Base-by-base conservation (phyloP, 2,329 filamentous ascomycete species). In the Paradendryphiella salina region DNA sequence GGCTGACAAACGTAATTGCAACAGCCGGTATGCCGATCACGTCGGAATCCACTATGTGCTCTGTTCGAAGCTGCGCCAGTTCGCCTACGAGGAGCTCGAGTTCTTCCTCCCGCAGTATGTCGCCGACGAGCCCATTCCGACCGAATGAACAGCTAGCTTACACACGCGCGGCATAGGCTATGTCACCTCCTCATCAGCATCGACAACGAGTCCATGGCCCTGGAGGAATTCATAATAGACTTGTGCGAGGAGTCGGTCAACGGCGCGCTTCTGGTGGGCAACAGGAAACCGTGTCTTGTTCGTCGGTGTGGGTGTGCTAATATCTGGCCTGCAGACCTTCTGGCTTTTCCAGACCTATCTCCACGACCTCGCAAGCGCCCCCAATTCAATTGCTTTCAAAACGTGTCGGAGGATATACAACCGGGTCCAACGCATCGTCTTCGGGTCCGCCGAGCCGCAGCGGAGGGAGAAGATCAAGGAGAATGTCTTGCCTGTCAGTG, bases 261-360 rank as follows among this genome's bases (percentile, higher is more conserved):
- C 64, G 89, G 88, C 57, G 89, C 89, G 53, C 79, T 94, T 60
- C 78, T 94, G 78, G 89, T 93, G 79, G 63, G 85, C 37, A 46
- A 34, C 44, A 26, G 34, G 50, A 56, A 52, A 59, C 51, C 54
- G 41, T 60, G 50, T 50, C 43, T 51, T 48, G 48, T 54, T 60
- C 57, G 67, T 63, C 58, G 63, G 46, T 36, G 13, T 37, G 31
- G 31, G 14, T 41, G 32, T 46, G 60, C 64, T 70, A 67, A 70
- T 38, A 32, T 44, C 21, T n/a, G 29, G 46, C 34, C 37, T 35
- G 43, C 67, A 94, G 89, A 93, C 89, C 29, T 94, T 94, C 74
- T 94, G 89, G 89, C 82, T 94, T 43, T 91, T 94, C 73, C 89
- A 94, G 75, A 93, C 88, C 4, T 92, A 94, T 69, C 83, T 94